Percentiles rank a stretch among this genome's conserved stretches.
Evolutionary conservation across 164 flowering plant genomes (phyloP).

Genomic region (Magnolia kwangsiensis): DNA sequence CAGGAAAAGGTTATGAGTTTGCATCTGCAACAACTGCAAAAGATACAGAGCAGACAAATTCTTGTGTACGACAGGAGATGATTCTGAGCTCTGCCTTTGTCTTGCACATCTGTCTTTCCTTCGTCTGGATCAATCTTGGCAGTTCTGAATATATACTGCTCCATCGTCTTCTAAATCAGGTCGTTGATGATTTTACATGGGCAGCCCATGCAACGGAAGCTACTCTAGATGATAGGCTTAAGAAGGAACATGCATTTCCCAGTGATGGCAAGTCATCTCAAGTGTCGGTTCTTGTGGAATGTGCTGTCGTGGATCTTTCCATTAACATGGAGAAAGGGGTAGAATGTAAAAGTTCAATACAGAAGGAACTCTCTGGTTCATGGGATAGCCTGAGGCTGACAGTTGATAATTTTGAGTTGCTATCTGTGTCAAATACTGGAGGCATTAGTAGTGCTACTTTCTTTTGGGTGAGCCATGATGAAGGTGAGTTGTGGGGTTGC

Average conservation of each 20-base stretch:
- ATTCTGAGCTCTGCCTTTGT: conserved; percentile 55
- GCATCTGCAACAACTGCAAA: conserved; percentile 51
- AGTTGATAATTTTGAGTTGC: conserved; percentile 58
- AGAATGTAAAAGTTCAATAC: conserved; percentile 38
- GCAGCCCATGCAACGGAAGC: conserved; percentile 15
- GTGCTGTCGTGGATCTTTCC: conserved; percentile 48
- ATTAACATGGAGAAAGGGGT: conserved; percentile 38
- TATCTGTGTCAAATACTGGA: conserved; percentile 72
- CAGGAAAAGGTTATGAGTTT: conserved; percentile 58
- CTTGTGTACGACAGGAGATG: conserved; percentile 52
- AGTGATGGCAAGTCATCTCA: conserved; percentile 31
- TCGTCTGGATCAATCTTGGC: conserved; percentile 35
- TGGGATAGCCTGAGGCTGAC: conserved; percentile 56
- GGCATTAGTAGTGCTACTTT: conserved; percentile 54
- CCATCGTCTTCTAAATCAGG: conserved; percentile 40
- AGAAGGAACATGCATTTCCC: conserved; percentile 11
- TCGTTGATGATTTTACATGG: conserved; percentile 34
- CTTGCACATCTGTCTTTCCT: conserved; percentile 45
- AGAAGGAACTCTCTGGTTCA: conserved; percentile 81
- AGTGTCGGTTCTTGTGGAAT: conserved; percentile 64
- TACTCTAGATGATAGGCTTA: conserved; percentile 1
- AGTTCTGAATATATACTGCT: conserved; percentile 43
- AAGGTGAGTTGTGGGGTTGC: conserved; percentile 81
- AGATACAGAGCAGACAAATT: conserved; percentile 42
- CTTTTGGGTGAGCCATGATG: conserved; percentile 68